phyloP scores from a whole-genome alignment of 2,329 filamentous ascomycete genomes.

The Epichloe bromicola region DNA sequence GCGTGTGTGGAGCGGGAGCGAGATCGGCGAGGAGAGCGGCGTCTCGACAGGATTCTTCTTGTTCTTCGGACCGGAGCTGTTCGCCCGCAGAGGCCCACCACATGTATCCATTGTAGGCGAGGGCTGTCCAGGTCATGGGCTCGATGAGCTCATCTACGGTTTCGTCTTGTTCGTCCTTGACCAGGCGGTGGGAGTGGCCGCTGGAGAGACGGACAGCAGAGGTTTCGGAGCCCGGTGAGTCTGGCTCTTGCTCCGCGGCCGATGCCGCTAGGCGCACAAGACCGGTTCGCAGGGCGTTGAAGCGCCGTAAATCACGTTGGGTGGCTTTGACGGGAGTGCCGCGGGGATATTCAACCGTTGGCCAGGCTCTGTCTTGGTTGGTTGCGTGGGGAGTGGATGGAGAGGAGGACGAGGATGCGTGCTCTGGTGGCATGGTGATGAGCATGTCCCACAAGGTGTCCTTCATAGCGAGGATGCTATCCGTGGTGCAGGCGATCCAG shows the following conservation, averaged over 20 bases:
- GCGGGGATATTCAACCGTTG: slow-evolving; percentile 54
- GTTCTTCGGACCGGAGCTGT: slow-evolving; percentile 46
- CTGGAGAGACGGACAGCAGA: slow-evolving; percentile 15
- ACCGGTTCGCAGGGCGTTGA: slow-evolving; percentile 52
- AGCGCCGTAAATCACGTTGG: slow-evolving; percentile 78
- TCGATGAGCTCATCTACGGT: slow-evolving; percentile 45
- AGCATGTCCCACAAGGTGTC: slow-evolving; percentile 79
- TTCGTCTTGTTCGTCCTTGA: slow-evolving; percentile 30
- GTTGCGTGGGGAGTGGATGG: slow-evolving; percentile 14
- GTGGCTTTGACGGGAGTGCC: slow-evolving; percentile 65
- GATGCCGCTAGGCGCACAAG: slow-evolving; percentile 35
- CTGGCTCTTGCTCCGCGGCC: slow-evolving; percentile 13
- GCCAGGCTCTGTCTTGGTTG: slow-evolving; percentile 55
- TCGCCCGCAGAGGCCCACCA: slow-evolving; percentile 85
- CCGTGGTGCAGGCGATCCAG: slow-evolving; percentile 93
- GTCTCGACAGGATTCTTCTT: slow-evolving; percentile 44
- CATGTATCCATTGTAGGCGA: slow-evolving; percentile 74
- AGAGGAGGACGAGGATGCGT: slow-evolving; percentile 21
- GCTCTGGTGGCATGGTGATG: slow-evolving; percentile 61
- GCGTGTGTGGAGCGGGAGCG: slow-evolving; percentile 17
- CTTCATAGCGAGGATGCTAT: slow-evolving; percentile 83
- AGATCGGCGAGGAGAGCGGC: slow-evolving; percentile 42
- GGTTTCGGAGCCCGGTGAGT: slow-evolving; percentile 16
- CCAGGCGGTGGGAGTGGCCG: slow-evolving; percentile 13
- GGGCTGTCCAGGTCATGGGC: slow-evolving; percentile 54